These are phyloP conservation scores for Termitomyces sp. DNA, from an alignment of 768 basidiomycete species.

Conservation along the genomic window DNA sequence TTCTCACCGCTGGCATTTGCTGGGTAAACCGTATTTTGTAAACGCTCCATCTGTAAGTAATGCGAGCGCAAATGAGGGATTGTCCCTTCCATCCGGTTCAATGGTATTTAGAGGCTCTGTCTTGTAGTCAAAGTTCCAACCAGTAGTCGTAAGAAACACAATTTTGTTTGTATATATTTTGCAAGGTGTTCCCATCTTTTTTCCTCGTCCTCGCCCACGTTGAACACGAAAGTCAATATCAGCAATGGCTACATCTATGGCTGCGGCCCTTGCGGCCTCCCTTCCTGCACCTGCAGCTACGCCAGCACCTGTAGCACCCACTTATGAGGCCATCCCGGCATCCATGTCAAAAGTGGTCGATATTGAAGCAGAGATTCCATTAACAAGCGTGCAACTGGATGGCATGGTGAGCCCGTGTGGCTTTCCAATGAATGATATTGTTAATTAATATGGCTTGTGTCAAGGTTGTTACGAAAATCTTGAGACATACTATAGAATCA, in stretches of 20 bases:
- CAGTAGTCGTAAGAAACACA: no score
- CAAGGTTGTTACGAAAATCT: slow-evolving; percentile 89
- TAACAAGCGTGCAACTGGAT: slow-evolving; percentile 78
- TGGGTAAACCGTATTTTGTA: not conserved
- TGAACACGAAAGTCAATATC: not conserved
- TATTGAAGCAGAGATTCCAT: slow-evolving; percentile 84
- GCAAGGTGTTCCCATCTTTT: slow-evolving; percentile 20
- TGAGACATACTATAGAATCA: slow-evolving; percentile 86
- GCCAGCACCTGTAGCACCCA: slow-evolving; percentile 56
- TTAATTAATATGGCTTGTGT: slow-evolving; percentile 1
- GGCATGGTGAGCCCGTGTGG: slow-evolving; percentile 60
- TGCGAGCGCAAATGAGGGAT: not conserved
- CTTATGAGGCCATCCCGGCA: slow-evolving; percentile 83
- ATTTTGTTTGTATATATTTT: slow-evolving; percentile 26
- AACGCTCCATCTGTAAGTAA: not conserved
- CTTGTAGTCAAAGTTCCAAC: not conserved
- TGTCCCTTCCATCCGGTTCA: not conserved
- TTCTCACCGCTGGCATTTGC: not conserved
- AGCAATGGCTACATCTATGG: slow-evolving; percentile 81
- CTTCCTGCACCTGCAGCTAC: slow-evolving; percentile 62
- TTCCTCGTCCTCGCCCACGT: not conserved
- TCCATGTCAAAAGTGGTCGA: slow-evolving; percentile 93
- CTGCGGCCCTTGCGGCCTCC: slow-evolving; percentile 85
- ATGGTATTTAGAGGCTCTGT: not conserved
- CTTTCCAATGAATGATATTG: not conserved